Evolutionary conservation across 2,329 filamentous ascomycete species (phyloP).

Genomic region (Penicillium verrucosum): DNA sequence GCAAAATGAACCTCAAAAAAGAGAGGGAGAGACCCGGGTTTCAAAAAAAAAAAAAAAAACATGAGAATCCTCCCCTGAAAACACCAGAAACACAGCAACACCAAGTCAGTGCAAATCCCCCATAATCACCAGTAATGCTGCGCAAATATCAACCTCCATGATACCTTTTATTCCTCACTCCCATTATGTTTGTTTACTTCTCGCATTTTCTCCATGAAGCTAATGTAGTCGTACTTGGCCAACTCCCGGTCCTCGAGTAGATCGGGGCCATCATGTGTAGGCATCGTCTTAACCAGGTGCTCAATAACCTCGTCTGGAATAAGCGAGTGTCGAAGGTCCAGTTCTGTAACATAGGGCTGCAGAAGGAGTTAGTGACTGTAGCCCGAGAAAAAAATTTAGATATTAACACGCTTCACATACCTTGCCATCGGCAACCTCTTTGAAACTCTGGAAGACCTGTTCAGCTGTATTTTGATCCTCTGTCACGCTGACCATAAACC

Average conservation of each 20-base stretch:
- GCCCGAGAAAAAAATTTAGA: background rate
- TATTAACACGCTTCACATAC: conserved; percentile 36
- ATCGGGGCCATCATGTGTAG: conserved; percentile 77
- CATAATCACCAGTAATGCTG: conserved; percentile 23
- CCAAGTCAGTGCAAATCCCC: conserved; percentile 20
- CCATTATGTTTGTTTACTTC: conserved; percentile 35
- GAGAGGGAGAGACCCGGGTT: conserved; percentile 9
- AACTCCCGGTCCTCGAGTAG: conserved; percentile 78
- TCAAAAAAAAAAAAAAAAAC: background rate
- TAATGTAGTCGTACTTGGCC: conserved; percentile 92
- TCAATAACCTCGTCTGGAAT: conserved; percentile 98
- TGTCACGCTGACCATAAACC: conserved; percentile 98
- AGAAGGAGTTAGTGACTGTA: conserved; percentile 8
- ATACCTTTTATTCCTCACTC: conserved; percentile 20
- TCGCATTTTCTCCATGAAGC: conserved; percentile 90
- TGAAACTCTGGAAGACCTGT: conserved; percentile 97
- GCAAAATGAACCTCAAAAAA: conserved; percentile 24
- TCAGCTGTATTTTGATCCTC: conserved; percentile 98
- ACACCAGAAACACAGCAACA: conserved; percentile 22
- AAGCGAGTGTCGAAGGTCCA: conserved; percentile 89
- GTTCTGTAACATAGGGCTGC: conserved; percentile 90
- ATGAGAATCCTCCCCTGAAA: conserved; percentile 7
- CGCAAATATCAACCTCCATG: conserved; percentile 14
- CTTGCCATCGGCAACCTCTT: conserved; percentile 96
- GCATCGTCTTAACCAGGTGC: conserved; percentile 83